Conservation (phyloP, 176 grass and related monocot genomes). For the Lolium rigidum region DNA sequence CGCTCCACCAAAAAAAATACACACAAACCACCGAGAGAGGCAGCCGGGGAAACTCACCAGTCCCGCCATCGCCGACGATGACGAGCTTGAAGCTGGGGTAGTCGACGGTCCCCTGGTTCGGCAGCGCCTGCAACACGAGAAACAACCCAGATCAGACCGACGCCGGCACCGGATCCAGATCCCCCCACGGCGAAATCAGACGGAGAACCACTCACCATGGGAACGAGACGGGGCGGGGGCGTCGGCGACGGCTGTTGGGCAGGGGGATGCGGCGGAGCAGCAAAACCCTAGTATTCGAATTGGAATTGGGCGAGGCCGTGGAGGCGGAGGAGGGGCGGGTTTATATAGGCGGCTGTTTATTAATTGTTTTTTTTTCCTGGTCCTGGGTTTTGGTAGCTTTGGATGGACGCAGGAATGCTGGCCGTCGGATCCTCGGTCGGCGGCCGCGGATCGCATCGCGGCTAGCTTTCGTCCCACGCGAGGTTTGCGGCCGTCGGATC, state of each 20-base stretch:
- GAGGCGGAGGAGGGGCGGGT: conserved; percentile 43
- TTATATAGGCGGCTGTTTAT: conserved; percentile 44
- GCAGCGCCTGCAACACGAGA: conserved; percentile 58
- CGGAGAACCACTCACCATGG: conserved; percentile 42
- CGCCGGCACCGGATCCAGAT: conserved; percentile 4
- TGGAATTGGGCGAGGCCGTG: conserved; percentile 38
- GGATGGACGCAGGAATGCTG: conserved; percentile 60
- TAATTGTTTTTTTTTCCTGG: conserved; percentile 1
- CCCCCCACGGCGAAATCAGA: neutral
- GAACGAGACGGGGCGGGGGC: neutral
- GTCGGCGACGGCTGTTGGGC: neutral
- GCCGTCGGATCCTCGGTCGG: conserved; percentile 52
- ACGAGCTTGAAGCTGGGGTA: conserved; percentile 95
- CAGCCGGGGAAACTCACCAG: conserved; percentile 53
- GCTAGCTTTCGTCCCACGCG: conserved; percentile 61
- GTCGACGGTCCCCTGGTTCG: conserved; percentile 78
- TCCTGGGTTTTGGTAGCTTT: conserved; percentile 56
- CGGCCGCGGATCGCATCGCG: conserved; percentile 36
- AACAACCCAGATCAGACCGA: conserved; percentile 15
- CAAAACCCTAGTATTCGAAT: conserved; percentile 64
- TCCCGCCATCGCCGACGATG: conserved; percentile 87
- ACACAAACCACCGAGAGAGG: neutral
- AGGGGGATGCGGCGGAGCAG: conserved; percentile 7
- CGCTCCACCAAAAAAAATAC: no score
- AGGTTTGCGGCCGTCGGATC: conserved; percentile 54